Evolutionary conservation across 306 rosid species (phyloP).

Genomic region (Mimosa pudica): DNA sequence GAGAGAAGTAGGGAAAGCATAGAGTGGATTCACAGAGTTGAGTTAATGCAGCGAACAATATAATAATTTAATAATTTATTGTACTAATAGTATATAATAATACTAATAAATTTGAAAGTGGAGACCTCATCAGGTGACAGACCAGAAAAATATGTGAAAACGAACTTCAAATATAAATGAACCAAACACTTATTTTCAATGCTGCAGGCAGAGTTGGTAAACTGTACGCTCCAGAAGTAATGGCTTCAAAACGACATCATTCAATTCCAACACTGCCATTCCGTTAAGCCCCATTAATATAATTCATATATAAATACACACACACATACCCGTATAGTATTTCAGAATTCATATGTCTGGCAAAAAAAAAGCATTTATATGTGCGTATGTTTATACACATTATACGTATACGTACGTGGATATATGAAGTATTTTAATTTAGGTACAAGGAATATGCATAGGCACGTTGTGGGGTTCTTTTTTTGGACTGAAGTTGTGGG

Average conservation of each 20-base stretch:
- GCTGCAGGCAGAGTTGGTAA: slow-evolving; percentile 11
- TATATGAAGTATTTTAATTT: background rate
- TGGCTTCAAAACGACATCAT: slow-evolving; percentile 1
- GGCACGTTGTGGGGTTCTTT: background rate
- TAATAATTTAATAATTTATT: too few species aligned
- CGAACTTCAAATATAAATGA: slow-evolving; percentile 5
- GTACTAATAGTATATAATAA: too few species aligned
- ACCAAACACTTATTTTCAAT: background rate
- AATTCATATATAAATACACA: too few species aligned
- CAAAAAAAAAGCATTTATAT: too few species aligned
- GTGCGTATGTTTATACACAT: background rate
- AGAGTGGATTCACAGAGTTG: background rate
- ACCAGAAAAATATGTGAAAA: background rate
- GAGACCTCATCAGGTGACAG: background rate
- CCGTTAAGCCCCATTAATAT: background rate
- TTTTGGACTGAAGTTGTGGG: background rate
- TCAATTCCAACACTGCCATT: background rate
- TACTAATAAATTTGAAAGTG: background rate
- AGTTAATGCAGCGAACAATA: background rate
- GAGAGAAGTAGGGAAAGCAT: background rate
- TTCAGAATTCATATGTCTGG: background rate
- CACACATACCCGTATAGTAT: too few species aligned
- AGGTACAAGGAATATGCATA: background rate
- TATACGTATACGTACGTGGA: background rate
- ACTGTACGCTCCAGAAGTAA: background rate